These are phyloP conservation scores for Yamadazyma scolyti DNA, from an alignment of 805 yeast genomes.

Conservation along the genomic window DNA sequence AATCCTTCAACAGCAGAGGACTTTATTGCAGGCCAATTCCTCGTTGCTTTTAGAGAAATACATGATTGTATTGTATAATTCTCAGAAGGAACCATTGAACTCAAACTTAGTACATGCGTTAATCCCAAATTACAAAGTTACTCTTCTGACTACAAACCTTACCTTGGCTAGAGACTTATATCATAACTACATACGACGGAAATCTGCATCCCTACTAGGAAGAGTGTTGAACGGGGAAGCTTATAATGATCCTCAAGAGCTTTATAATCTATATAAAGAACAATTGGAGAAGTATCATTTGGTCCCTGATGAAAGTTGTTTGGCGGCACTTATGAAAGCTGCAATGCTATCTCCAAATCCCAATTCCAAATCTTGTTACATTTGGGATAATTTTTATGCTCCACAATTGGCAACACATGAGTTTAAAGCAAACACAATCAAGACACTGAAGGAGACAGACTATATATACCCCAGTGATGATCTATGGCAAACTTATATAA, in stretches of 20 bases:
- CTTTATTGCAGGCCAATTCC: slow-evolving; percentile 1
- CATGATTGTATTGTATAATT: slow-evolving; percentile 20
- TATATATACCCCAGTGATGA: slow-evolving; percentile 40
- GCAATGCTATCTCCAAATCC: slow-evolving; percentile 23
- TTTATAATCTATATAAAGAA: slow-evolving; percentile 24
- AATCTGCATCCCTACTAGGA: slow-evolving; percentile 27
- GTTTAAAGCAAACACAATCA: slow-evolving; percentile 41
- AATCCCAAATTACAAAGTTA: no score
- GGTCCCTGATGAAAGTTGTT: slow-evolving; percentile 26
- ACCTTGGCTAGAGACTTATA: slow-evolving; percentile 24
- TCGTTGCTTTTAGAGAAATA: slow-evolving; percentile 24
- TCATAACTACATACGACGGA: slow-evolving; percentile 14
- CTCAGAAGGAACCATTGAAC: no score
- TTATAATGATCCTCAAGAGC: slow-evolving; percentile 19
- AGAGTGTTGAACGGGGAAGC: slow-evolving; percentile 36
- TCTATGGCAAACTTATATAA: slow-evolving; percentile 53
- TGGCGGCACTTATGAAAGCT: slow-evolving; percentile 47
- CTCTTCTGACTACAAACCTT: no score
- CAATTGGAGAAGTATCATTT: slow-evolving; percentile 17
- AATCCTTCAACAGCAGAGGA: slow-evolving; percentile 3
- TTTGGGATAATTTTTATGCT: slow-evolving; percentile 54
- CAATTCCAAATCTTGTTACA: slow-evolving; percentile 15
- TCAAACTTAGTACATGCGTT: no score
- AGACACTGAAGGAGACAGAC: slow-evolving; percentile 11
- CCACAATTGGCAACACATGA: slow-evolving; percentile 60